A percentile compares a stretch with the other conserved stretches of the same genome.
Evolutionary conservation across 1,139 yeast genomes (phyloP).

Genomic region (Trichomonascaceae sp.): DNA sequence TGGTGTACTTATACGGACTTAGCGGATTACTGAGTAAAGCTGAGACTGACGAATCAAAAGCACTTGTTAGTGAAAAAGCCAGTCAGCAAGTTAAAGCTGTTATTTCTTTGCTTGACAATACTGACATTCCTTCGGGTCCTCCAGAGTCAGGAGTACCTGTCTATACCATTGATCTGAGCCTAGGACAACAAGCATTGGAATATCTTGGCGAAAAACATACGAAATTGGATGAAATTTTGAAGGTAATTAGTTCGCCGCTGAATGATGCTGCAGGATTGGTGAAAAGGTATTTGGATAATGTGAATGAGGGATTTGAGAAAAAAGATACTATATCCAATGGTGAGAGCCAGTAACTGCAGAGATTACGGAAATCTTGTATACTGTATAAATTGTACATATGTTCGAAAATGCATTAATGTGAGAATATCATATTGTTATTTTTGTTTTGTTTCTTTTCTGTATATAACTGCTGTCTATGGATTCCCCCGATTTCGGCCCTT

Average conservation of each 20-base stretch:
- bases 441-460: too few species aligned
- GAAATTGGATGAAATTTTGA: neutral
- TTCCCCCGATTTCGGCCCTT: too few species aligned
- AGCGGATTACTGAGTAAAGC: conserved; percentile 4
- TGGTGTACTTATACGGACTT: conserved; percentile 6
- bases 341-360: neutral
- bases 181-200: conserved; percentile 2
- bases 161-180: conserved; percentile 6
- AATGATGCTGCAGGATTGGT: conserved; percentile 2
- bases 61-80: neutral
- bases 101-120: neutral
- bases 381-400: neutral
- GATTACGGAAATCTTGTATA: neutral
- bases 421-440: too few species aligned
- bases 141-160: conserved; percentile 5
- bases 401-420: neutral
- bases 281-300: neutral
- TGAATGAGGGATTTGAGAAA: neutral
- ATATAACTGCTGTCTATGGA: too few species aligned
- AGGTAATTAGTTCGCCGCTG: neutral
- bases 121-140: neutral
- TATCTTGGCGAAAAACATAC: conserved; percentile 1
- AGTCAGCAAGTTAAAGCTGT: neutral
- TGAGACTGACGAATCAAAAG: neutral
- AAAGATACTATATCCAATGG: neutral